Conservation (phyloP, 2,329 filamentous ascomycete genomes). For the Ceratocystis diversiconidia region DNA sequence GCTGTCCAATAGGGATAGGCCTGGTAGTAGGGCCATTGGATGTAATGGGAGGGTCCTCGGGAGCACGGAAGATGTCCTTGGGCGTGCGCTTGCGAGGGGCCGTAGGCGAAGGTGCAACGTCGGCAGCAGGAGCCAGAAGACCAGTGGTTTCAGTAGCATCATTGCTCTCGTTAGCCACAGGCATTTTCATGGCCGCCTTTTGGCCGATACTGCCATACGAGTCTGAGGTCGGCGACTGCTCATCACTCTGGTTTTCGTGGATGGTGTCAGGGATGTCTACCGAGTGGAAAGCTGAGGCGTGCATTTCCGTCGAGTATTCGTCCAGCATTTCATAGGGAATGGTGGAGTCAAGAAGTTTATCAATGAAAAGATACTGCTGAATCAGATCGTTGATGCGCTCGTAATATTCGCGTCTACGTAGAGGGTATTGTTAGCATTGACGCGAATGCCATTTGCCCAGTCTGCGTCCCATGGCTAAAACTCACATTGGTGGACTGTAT, state of each 20-base stretch:
- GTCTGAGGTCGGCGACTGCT: slow-evolving; percentile 20
- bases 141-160: slow-evolving; percentile 8
- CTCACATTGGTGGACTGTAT: slow-evolving; percentile 57
- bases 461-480: background rate
- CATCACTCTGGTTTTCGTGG: slow-evolving; percentile 34
- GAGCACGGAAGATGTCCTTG: slow-evolving; percentile 65
- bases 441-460: background rate
- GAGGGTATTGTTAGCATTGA: background rate
- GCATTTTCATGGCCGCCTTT: slow-evolving; percentile 15
- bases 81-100: slow-evolving; percentile 61
- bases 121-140: slow-evolving; percentile 23
- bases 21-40: slow-evolving; percentile 17
- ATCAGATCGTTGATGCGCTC: slow-evolving; percentile 78
- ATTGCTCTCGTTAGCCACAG: slow-evolving; percentile 24
- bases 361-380: slow-evolving; percentile 87
- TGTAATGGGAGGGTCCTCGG: slow-evolving; percentile 46
- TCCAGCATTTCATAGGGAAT: slow-evolving; percentile 85
- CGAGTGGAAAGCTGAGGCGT: slow-evolving; percentile 38
- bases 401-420: slow-evolving; percentile 61
- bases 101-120: slow-evolving; percentile 21
- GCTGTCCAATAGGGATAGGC: slow-evolving; percentile 23
- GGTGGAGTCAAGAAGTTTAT: slow-evolving; percentile 76
- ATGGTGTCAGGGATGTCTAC: slow-evolving; percentile 59
- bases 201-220: slow-evolving; percentile 24
- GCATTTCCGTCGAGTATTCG: slow-evolving; percentile 58